phyloP scores from a whole-genome alignment of 179 eudicot genomes.

The Silene noctiflora region DNA sequence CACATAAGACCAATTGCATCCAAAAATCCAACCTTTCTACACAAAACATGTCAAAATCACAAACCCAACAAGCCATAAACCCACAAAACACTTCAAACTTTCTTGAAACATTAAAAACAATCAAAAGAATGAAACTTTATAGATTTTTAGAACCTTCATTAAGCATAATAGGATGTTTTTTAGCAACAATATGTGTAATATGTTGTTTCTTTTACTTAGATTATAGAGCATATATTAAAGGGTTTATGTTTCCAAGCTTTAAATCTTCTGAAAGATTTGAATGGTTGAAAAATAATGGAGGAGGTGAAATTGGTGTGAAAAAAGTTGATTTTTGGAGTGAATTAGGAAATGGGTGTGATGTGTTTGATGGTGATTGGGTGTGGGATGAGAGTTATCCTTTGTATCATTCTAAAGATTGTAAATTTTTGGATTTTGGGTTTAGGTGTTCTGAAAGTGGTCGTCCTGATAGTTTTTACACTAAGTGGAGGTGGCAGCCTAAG shows the following conservation, averaged over 20 bases:
- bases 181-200: conserved; percentile 40
- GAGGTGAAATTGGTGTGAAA: conserved; percentile 14
- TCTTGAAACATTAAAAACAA: conserved; percentile 15
- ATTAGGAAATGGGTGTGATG: conserved; percentile 55
- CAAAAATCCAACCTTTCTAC: no score
- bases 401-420: conserved; percentile 68
- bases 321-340: conserved; percentile 57
- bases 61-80: conserved; percentile 31
- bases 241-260: conserved; percentile 32
- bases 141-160: conserved; percentile 64
- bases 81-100: conserved; percentile 10
- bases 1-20: no score
- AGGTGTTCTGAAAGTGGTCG: conserved; percentile 88
- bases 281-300: conserved; percentile 37
- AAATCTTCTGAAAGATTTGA: conserved; percentile 38
- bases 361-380: conserved; percentile 95
- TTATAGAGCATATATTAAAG: conserved; percentile 43
- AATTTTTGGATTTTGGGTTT: conserved; percentile 88
- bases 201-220: conserved; percentile 62
- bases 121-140: conserved; percentile 47
- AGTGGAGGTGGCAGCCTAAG: conserved; percentile 98
- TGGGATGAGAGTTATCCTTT: conserved; percentile 95
- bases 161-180: conserved; percentile 49
- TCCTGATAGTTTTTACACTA: conserved; percentile 69
- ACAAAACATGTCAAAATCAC: conserved; percentile 33